These are phyloP conservation scores for Colletotrichum nymphaeae DNA, from an alignment of 2,329 filamentous ascomycete species.

Conservation along the genomic window DNA sequence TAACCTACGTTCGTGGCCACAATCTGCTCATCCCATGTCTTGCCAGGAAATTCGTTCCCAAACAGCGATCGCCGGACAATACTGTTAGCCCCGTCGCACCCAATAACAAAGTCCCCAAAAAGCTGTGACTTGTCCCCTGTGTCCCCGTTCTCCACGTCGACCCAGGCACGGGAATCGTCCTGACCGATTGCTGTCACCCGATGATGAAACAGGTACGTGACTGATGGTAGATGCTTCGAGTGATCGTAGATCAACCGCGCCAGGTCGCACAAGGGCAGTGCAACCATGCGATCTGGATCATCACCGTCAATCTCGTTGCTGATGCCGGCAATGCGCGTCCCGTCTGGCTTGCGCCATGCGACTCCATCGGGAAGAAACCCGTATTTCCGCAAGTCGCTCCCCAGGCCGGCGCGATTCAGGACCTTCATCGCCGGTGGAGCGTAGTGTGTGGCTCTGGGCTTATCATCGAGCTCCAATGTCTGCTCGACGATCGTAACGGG, in stretches of 20 bases:
- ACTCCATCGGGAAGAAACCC: conserved; percentile 52
- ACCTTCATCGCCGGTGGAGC: conserved; percentile 67
- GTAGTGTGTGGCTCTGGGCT: conserved; percentile 72
- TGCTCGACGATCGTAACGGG: conserved; percentile 66
- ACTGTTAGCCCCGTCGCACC: conserved; percentile 65
- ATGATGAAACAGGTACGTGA: conserved; percentile 56
- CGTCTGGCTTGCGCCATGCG: conserved; percentile 51
- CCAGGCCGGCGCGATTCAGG: conserved; percentile 66
- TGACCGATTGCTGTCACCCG: conserved; percentile 58
- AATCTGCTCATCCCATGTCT: conserved; percentile 69
- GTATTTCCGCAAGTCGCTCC: conserved; percentile 52
- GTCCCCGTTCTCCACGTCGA: conserved; percentile 49
- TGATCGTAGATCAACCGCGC: conserved; percentile 55
- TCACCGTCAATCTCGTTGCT: conserved; percentile 48
- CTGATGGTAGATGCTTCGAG: conserved; percentile 46
- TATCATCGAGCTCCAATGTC: conserved; percentile 62
- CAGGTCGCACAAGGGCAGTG: conserved; percentile 53
- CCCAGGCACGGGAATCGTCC: conserved; percentile 55
- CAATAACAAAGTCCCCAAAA: conserved; percentile 63
- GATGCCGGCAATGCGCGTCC: conserved; percentile 49
- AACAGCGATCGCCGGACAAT: conserved; percentile 60
- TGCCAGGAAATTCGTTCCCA: conserved; percentile 65
- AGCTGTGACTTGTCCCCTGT: conserved; percentile 47
- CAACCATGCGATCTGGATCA: conserved; percentile 51
- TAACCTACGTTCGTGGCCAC: conserved; percentile 67